Evolutionary conservation across 768 basidiomycete genomes (phyloP), one percentile per base, ranked within the genome.

Genomic region (Tephrocybe rancida): DNA sequence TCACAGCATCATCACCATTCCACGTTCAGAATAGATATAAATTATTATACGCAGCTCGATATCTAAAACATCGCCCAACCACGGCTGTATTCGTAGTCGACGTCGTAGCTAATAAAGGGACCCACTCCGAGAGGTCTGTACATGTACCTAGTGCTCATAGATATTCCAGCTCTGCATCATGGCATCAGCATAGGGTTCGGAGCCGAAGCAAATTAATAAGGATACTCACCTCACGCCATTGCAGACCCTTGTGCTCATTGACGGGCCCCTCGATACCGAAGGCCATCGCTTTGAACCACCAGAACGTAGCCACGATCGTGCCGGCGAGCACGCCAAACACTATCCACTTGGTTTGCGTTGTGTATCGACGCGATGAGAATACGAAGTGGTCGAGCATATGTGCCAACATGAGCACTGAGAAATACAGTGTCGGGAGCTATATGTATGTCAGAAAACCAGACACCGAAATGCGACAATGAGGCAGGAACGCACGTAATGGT

Each of bases 381-480:
- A 98, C 74, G 70, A 94, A 90, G 68, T 97, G 94, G 70, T 99
- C 95, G 56, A 96, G 78, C 51, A 98, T 69, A 67, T 97, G 93
- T 0, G 88, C 91, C 41, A 87, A 75, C 89, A 96, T 93, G 48
- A 98, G 72, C 44, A 98, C 92, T 21, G 95, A 81, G 72, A 99
- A 99, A 76, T 95, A 98, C n/a, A 98, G 77, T 0, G 96, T 95
- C 5, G 96, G 96, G 9, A 98, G 85, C 91, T 95, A 61, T 1
- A 53, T 24, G 47, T 18, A 22, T 52, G 30, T 10, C 59, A 19
- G 21, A 44, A 32, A 43, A 44, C 46, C 4, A 43, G n/a, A 8
- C 2, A 14, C 3, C 5, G 21, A n/a, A 11, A 44, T 13, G 14
- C 35, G 4, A 22, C 24, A 1, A 16, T 4, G 13, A 38, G 2